A percentile compares a stretch with the other conserved stretches of the same genome.
Conservation (phyloP, 1,139 yeast genomes). For the Magnusiomyces suaveolens region DNA sequence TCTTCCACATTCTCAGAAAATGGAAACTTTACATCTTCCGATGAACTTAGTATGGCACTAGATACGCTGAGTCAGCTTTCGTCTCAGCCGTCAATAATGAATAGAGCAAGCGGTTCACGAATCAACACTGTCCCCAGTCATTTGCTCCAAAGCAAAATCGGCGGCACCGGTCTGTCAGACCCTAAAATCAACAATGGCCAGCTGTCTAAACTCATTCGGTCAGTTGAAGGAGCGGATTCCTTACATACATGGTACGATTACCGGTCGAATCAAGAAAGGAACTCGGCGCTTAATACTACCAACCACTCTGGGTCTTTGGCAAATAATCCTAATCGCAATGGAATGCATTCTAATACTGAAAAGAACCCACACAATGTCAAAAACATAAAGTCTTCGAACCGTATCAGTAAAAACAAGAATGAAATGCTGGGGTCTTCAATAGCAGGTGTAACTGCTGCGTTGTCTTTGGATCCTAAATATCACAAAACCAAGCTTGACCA, state of each 20-base stretch:
- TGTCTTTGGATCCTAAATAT: not conserved
- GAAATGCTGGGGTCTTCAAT: not conserved
- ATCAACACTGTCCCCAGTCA: not conserved
- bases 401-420: too few species aligned
- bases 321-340: too few species aligned
- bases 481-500: not conserved
- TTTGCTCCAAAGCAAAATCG: not conserved
- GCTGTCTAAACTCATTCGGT: not conserved
- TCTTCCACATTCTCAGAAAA: not conserved
- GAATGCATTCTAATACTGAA: too few species aligned
- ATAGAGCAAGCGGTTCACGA: not conserved
- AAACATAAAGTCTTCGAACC: too few species aligned
- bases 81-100: not conserved
- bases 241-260: not conserved
- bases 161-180: not conserved
- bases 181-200: not conserved
- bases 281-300: not conserved
- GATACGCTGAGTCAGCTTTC: slow-evolving; percentile 1
- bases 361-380: too few species aligned
- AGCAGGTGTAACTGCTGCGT: not conserved
- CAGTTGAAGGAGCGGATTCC: not conserved
- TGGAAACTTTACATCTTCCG: not conserved
- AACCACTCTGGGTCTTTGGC: too few species aligned
- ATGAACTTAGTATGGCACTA: not conserved
- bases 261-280: not conserved